Conservation (phyloP, 73 alveolate species). For the Tetrahymena malaccensis region DNA sequence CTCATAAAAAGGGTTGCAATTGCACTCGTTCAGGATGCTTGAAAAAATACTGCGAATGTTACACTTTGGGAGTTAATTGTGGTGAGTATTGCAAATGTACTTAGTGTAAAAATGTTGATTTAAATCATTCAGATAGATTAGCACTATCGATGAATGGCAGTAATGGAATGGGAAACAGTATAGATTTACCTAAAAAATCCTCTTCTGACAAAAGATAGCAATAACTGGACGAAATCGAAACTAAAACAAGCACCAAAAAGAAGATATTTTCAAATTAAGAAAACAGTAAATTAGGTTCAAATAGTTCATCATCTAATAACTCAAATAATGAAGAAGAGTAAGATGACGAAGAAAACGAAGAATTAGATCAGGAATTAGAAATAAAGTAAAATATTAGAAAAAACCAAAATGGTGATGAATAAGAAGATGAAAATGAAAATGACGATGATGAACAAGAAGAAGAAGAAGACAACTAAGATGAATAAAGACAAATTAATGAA, state of each 20-base stretch:
- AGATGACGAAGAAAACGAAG: neutral
- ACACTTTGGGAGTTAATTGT: slow-evolving; percentile 79
- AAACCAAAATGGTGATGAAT: neutral
- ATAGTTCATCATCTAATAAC: neutral
- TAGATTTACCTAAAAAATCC: neutral
- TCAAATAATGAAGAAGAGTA: neutral
- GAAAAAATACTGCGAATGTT: slow-evolving; percentile 96
- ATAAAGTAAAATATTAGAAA: neutral
- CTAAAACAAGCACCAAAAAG: neutral
- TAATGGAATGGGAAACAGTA: neutral
- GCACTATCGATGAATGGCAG: neutral
- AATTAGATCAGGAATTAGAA: neutral
- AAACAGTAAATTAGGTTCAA: neutral
- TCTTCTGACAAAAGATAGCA: neutral
- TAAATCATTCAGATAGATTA: neutral
- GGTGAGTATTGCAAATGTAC: slow-evolving; percentile 85
- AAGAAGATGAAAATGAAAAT: neutral
- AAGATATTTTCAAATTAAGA: neutral
- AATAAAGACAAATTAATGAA: neutral
- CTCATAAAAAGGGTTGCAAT: slow-evolving; percentile 78
- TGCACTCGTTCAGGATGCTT: slow-evolving; percentile 90
- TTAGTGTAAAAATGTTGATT: slow-evolving; percentile 73
- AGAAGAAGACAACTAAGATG: neutral
- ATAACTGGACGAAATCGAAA: neutral
- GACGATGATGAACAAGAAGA: neutral